Evolutionary conservation across 2,329 filamentous ascomycete species (phyloP).

Genomic region (Pseudogymnoascus sp.): DNA sequence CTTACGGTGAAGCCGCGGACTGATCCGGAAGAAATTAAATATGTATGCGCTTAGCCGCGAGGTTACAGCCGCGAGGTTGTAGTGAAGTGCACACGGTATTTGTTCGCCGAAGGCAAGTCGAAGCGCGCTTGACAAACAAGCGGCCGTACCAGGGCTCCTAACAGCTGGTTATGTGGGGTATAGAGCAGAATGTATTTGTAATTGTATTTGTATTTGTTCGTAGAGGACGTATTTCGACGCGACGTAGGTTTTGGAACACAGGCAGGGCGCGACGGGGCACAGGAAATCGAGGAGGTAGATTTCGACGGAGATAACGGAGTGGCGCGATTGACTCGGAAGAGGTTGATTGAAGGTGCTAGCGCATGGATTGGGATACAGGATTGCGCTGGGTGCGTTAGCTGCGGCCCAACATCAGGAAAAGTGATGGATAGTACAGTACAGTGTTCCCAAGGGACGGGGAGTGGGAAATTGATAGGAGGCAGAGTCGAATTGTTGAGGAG

Average conservation of each 20-base stretch:
- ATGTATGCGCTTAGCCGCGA: neutral
- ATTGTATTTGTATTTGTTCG: neutral
- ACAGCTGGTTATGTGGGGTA: neutral
- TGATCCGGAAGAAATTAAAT: neutral
- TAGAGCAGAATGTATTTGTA: neutral
- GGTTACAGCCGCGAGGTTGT: neutral
- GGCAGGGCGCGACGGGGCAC: neutral
- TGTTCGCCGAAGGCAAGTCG: neutral
- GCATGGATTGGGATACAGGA: neutral
- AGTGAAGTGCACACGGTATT: neutral
- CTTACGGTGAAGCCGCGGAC: neutral
- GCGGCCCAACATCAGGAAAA: neutral
- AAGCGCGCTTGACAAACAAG: neutral
- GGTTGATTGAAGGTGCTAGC: neutral
- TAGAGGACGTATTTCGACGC: neutral
- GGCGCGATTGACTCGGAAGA: neutral
- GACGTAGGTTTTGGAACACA: neutral
- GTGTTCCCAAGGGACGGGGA: neutral
- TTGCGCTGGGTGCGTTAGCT: neutral
- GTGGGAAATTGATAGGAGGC: neutral
- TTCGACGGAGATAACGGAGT: neutral
- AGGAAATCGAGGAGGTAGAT: neutral
- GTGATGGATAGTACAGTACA: neutral
- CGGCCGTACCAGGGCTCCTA: neutral
- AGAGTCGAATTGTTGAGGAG: neutral